phyloP scores from a whole-genome alignment of 176 grass and related monocot species.

The Oryza australiensis region DNA sequence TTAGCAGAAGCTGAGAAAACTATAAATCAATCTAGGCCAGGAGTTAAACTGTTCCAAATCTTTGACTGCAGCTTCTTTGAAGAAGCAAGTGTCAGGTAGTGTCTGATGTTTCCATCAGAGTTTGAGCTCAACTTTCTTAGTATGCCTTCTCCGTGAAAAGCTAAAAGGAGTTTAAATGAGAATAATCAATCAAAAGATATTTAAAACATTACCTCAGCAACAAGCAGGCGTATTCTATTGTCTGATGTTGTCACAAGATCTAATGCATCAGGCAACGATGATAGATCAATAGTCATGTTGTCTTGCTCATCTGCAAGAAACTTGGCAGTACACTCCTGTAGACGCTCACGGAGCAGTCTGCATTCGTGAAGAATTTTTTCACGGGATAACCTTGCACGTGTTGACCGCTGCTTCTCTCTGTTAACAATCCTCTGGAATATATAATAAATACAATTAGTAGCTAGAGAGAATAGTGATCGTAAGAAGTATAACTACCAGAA shows the following conservation, averaged over 20 bases:
- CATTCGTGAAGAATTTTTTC: conserved; percentile 84
- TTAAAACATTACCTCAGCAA: conserved; percentile 75
- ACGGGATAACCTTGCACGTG: conserved; percentile 46
- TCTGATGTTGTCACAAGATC: conserved; percentile 81
- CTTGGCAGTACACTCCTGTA: conserved; percentile 83
- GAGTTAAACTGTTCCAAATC: not conserved
- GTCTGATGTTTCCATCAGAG: not conserved
- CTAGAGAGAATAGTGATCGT: not conserved
- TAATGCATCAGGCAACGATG: conserved; percentile 70
- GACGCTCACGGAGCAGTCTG: conserved; percentile 62
- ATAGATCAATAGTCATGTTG: conserved; percentile 56
- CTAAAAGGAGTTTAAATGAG: conserved; percentile 19
- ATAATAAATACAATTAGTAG: conserved; percentile 19
- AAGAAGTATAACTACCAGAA: not conserved
- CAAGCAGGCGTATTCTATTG: conserved; percentile 70
- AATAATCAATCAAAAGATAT: conserved; percentile 5
- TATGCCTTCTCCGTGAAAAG: not conserved
- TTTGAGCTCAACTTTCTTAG: not conserved
- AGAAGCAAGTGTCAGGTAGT: not conserved
- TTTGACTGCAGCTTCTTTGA: not conserved
- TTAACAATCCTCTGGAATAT: conserved; percentile 61
- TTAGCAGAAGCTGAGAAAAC: not conserved
- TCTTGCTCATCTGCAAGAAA: conserved; percentile 71
- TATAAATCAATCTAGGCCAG: not conserved
- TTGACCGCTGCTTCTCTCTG: conserved; percentile 53